These are phyloP conservation scores for Thyridium curvatum DNA, from an alignment of 2,329 filamentous ascomycete species.

Conservation along the genomic window DNA sequence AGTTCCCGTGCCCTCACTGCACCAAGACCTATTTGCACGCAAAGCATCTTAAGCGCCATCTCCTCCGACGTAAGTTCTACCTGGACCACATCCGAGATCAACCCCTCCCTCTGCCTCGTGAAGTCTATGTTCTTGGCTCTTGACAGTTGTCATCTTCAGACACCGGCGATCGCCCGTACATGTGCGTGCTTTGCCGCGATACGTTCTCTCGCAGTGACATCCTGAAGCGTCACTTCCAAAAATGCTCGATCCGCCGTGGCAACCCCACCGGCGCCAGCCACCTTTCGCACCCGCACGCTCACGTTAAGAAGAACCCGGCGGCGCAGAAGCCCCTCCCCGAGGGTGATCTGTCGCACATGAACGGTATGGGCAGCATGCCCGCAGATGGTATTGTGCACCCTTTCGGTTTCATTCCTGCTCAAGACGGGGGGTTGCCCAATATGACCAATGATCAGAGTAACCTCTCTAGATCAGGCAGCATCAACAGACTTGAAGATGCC, in stretches of 20 bases:
- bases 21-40: conserved; percentile 97
- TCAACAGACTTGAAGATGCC: conserved; percentile 50
- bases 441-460: conserved; percentile 56
- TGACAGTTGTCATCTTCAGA: conserved; percentile 48
- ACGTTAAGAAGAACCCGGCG: conserved; percentile 71
- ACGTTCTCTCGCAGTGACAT: conserved; percentile 98
- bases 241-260: conserved; percentile 92
- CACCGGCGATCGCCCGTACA: conserved; percentile 95
- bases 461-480: conserved; percentile 54
- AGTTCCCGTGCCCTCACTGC: conserved; percentile 96
- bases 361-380: conserved; percentile 52
- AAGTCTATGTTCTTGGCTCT: conserved; percentile 2
- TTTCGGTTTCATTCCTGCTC: conserved; percentile 34
- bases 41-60: conserved; percentile 95
- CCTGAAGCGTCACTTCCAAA: conserved; percentile 97
- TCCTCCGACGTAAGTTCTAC: conserved; percentile 78
- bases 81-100: too few relatives aligned
- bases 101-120: conserved; percentile 20
- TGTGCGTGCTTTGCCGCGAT: conserved; percentile 95
- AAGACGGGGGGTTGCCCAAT: conserved; percentile 51
- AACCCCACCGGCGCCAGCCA: conserved; percentile 95
- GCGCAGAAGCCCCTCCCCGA: conserved; percentile 52
- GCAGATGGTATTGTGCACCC: conserved; percentile 46
- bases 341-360: conserved; percentile 52
- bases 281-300: conserved; percentile 84